A percentile compares a stretch with the other conserved stretches of the same genome.
These are phyloP conservation scores for Puccinia triticina DNA, from an alignment of 1,284 basidiomycete species.

Conservation along the genomic window DNA sequence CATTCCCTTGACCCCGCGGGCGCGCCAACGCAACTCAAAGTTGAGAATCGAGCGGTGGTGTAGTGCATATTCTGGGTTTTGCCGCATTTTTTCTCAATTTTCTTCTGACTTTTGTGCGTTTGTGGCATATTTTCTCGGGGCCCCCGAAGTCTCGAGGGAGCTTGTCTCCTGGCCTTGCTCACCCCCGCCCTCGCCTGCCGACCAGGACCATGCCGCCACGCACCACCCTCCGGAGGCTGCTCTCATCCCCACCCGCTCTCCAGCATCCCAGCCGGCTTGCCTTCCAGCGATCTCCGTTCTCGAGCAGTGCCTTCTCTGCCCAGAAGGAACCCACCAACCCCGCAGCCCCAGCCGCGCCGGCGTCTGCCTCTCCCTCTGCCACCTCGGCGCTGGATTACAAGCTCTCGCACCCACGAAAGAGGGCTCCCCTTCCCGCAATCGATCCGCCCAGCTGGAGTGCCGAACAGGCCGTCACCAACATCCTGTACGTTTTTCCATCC, in stretches of 20 bases:
- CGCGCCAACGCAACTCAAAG: too few relatives aligned
- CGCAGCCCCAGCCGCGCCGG: neutral
- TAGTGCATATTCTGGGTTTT: too few relatives aligned
- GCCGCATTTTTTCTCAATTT: too few relatives aligned
- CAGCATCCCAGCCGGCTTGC: neutral
- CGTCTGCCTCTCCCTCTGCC: conserved; percentile 63
- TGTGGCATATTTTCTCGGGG: too few relatives aligned
- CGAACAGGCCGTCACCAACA: conserved; percentile 92
- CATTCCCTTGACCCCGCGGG: too few relatives aligned
- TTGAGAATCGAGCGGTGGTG: too few relatives aligned
- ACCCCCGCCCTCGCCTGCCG: too few relatives aligned
- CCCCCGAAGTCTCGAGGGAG: too few relatives aligned
- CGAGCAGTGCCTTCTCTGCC: neutral
- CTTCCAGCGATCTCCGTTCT: neutral
- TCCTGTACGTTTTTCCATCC: conserved; percentile 66
- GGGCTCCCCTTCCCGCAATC: conserved; percentile 57
- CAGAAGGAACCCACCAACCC: neutral
- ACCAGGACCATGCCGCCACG: too few relatives aligned
- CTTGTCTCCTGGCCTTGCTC: too few relatives aligned
- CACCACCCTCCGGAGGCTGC: too few relatives aligned
- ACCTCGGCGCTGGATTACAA: conserved; percentile 96
- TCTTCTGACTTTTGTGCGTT: too few relatives aligned
- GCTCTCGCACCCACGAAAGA: conserved; percentile 65
- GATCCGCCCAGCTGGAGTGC: conserved; percentile 67
- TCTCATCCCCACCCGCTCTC: neutral